These are phyloP conservation scores for Citrus cavaleriei DNA, from an alignment of 345 rosid species.

Conservation along the genomic window DNA sequence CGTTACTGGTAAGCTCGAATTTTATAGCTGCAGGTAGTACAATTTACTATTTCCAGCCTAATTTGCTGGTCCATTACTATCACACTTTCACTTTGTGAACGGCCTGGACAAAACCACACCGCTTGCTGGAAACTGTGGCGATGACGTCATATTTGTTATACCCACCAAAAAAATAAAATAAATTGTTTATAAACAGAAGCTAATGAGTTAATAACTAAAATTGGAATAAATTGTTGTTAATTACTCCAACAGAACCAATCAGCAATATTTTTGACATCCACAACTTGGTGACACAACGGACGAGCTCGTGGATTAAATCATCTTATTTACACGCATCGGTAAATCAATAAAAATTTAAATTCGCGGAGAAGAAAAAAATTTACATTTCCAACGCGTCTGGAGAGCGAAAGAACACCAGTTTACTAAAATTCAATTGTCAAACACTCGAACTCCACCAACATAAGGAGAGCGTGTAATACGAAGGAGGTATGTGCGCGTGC, in stretches of 20 bases:
- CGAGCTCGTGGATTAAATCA: background rate
- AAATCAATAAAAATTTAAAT: background rate
- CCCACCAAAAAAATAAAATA: background rate
- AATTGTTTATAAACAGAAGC: no score
- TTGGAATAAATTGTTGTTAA: background rate
- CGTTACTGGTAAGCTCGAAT: no score
- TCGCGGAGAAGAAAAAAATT: background rate
- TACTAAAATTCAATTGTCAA: background rate
- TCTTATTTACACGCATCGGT: background rate
- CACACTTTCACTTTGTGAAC: no score
- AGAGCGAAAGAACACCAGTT: background rate
- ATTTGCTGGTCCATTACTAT: no score
- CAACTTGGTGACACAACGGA: background rate
- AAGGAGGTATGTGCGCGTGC: background rate
- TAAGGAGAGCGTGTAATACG: conserved; percentile 2
- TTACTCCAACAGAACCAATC: background rate
- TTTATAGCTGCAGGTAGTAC: no score
- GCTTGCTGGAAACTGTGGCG: background rate
- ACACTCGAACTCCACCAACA: no score
- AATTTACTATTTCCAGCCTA: no score
- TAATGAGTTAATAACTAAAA: background rate
- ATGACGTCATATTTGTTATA: background rate
- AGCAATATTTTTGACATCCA: background rate
- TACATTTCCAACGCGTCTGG: background rate
- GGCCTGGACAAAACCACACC: no score